These are phyloP conservation scores for Acrodontium crateriforme DNA, from an alignment of 2,329 filamentous ascomycete species.

Conservation along the genomic window DNA sequence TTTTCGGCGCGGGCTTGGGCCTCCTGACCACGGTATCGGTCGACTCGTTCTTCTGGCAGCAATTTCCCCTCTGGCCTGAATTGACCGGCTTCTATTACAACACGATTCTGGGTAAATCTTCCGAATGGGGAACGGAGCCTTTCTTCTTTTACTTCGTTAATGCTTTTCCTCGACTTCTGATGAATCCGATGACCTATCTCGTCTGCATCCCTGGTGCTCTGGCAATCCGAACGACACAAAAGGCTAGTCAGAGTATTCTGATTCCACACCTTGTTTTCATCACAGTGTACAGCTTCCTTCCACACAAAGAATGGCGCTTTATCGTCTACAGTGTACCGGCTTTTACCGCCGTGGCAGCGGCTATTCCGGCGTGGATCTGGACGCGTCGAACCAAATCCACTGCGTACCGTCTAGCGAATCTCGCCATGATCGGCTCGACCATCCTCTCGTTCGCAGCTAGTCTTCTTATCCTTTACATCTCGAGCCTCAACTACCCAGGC, in stretches of 20 bases:
- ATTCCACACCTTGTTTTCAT: slow-evolving; percentile 60
- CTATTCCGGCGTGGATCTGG: slow-evolving; percentile 55
- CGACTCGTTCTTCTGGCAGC: slow-evolving; percentile 90
- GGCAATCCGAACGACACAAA: slow-evolving; percentile 31
- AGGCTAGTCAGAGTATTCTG: slow-evolving; percentile 37
- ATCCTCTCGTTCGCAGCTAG: slow-evolving; percentile 47
- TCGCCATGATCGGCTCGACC: slow-evolving; percentile 46
- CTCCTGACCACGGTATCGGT: slow-evolving; percentile 57
- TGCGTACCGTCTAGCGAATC: slow-evolving; percentile 40
- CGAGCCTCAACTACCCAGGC: slow-evolving; percentile 86
- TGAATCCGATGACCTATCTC: slow-evolving; percentile 57
- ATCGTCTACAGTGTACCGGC: slow-evolving; percentile 77
- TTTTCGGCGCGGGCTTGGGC: slow-evolving; percentile 50
- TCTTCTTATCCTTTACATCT: slow-evolving; percentile 57
- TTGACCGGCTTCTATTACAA: slow-evolving; percentile 84
- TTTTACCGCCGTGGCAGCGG: slow-evolving; percentile 62
- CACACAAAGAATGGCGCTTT: slow-evolving; percentile 94
- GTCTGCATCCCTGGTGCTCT: slow-evolving; percentile 38
- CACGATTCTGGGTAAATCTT: slow-evolving; percentile 66
- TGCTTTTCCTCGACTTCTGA: slow-evolving; percentile 65
- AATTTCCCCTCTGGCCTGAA: slow-evolving; percentile 69
- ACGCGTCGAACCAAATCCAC: slow-evolving; percentile 47
- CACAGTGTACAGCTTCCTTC: slow-evolving; percentile 69
- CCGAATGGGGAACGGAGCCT: slow-evolving; percentile 75
- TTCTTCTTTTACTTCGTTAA: slow-evolving; percentile 79